Conservation (phyloP, 192 early-diverging fungal species). For the Spizellomyces sp. region DNA sequence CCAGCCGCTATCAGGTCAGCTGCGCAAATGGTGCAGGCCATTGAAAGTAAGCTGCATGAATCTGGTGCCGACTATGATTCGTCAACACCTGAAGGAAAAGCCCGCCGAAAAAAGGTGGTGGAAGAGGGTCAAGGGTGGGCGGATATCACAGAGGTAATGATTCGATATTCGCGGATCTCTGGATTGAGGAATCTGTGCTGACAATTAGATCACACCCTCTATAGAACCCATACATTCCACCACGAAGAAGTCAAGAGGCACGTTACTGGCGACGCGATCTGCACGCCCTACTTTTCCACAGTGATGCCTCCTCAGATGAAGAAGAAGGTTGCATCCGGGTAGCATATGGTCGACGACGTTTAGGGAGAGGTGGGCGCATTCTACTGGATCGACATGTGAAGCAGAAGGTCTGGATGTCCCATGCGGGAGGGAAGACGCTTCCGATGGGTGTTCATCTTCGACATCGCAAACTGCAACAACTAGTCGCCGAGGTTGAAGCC, state of each 20-base stretch:
- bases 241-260: constrained; percentile 24
- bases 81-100: constrained; percentile 55
- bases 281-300: constrained; percentile 8
- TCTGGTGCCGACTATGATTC: constrained; percentile 46
- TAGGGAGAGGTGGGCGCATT: constrained; percentile 80
- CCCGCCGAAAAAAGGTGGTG: constrained; percentile 54
- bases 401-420: constrained; percentile 13
- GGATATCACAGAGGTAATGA: constrained; percentile 69
- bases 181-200: too few relatives aligned
- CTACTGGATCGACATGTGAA: constrained; percentile 67
- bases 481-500: background rate
- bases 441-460: background rate
- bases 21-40: constrained; percentile 46
- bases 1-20: constrained; percentile 47
- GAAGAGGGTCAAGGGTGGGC: constrained; percentile 63
- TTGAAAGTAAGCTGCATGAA: constrained; percentile 48
- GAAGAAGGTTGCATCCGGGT: constrained; percentile 21
- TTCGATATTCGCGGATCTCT: too few relatives aligned
- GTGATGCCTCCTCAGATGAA: constrained; percentile 6
- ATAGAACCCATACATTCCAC: constrained; percentile 57
- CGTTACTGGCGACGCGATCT: constrained; percentile 27
- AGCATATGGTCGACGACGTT: constrained; percentile 54
- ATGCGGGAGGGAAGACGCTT: constrained; percentile 1
- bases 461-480: background rate
- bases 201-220: background rate